A percentile compares a stretch with the other conserved stretches of the same genome.
Conservation (phyloP, 352 stramenopile species). For the Globisporangium nunn region DNA sequence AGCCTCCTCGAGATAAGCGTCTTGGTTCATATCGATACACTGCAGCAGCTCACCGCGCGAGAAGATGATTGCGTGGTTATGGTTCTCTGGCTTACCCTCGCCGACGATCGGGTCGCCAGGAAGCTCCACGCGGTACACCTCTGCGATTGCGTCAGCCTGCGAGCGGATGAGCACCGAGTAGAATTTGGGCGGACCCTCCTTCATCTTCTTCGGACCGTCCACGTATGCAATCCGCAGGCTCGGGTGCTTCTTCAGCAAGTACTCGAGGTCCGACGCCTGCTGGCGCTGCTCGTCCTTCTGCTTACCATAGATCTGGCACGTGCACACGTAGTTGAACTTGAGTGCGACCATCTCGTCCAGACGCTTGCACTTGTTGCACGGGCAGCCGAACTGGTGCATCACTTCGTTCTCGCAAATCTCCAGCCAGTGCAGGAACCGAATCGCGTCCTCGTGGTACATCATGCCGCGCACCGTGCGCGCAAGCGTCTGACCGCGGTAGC, state of each 20-base stretch:
- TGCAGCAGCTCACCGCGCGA: constrained; percentile 79
- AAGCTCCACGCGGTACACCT: constrained; percentile 79
- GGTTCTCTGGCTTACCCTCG: constrained; percentile 87
- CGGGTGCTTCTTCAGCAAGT: constrained; percentile 74
- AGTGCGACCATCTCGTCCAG: constrained; percentile 79
- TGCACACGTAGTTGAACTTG: constrained; percentile 88
- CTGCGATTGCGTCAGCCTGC: constrained; percentile 66
- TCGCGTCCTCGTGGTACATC: constrained; percentile 86
- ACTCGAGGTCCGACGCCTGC: constrained; percentile 71
- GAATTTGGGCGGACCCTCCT: constrained; percentile 80
- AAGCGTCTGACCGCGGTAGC: constrained; percentile 81
- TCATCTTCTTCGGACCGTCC: constrained; percentile 83
- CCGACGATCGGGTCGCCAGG: constrained; percentile 81
- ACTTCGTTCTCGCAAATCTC: constrained; percentile 85
- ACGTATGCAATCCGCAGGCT: constrained; percentile 75
- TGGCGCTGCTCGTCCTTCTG: constrained; percentile 81
- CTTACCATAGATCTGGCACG: constrained; percentile 85
- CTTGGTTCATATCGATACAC: constrained; percentile 91
- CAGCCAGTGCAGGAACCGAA: constrained; percentile 83
- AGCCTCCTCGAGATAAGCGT: constrained; percentile 76
- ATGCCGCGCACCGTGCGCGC: constrained; percentile 78
- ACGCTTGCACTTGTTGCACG: constrained; percentile 83
- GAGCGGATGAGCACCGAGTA: constrained; percentile 76
- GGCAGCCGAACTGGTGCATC: constrained; percentile 72
- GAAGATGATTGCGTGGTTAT: constrained; percentile 87